phyloP scores from a whole-genome alignment of 1,139 yeast genomes.

The Candida buenavistaensis region DNA sequence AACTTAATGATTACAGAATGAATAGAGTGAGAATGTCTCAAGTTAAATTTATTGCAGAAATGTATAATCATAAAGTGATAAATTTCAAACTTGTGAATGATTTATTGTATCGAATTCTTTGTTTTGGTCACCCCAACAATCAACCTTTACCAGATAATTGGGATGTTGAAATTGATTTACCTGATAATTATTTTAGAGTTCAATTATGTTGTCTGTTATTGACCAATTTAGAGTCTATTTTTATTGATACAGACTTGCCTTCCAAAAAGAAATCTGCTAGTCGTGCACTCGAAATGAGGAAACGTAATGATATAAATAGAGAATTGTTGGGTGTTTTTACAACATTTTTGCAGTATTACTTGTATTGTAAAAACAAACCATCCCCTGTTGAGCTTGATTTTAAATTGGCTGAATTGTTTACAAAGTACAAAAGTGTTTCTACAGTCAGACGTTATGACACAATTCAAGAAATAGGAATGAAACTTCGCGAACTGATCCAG shows the following conservation, averaged over 20 bases:
- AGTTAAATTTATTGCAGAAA: slow-evolving; percentile 58
- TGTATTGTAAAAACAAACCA: slow-evolving; percentile 63
- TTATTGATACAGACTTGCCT: slow-evolving; percentile 12
- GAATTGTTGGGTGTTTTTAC: slow-evolving; percentile 47
- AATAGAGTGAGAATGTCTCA: slow-evolving; percentile 67
- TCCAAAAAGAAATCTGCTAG: slow-evolving; percentile 10
- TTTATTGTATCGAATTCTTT: slow-evolving; percentile 58
- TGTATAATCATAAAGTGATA: slow-evolving; percentile 52
- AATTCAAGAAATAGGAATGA: slow-evolving; percentile 41
- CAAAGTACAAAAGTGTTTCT: slow-evolving; percentile 18
- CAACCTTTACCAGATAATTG: slow-evolving; percentile 52
- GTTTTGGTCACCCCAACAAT: slow-evolving; percentile 67
- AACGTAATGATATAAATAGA: slow-evolving; percentile 16
- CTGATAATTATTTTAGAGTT: slow-evolving; percentile 72
- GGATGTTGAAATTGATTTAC: slow-evolving; percentile 53
- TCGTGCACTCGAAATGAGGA: slow-evolving; percentile 11
- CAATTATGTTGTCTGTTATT: slow-evolving; percentile 46
- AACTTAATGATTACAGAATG: slow-evolving; percentile 57
- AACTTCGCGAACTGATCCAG: slow-evolving; percentile 31
- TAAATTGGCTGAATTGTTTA: slow-evolving; percentile 47
- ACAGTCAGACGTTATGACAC: slow-evolving; percentile 38
- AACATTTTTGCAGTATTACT: slow-evolving; percentile 71
- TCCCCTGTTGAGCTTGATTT: slow-evolving; percentile 67
- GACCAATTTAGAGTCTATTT: slow-evolving; percentile 16
- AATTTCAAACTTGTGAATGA: slow-evolving; percentile 49